Evolutionary conservation across 495 filamentous ascomycete species (phyloP).

Genomic region (Neurospora hispaniola): DNA sequence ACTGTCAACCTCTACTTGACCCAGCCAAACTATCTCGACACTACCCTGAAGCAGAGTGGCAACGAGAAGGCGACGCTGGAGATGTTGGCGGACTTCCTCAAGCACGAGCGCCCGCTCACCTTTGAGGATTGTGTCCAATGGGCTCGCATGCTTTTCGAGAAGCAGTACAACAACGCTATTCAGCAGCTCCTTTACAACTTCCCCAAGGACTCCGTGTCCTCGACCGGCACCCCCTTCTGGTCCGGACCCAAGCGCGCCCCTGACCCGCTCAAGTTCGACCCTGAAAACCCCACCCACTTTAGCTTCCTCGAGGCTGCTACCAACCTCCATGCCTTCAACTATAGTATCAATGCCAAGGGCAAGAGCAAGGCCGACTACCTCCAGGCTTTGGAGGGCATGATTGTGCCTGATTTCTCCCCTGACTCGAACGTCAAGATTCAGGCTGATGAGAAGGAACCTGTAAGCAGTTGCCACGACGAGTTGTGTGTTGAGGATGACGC

Average conservation of each 20-base stretch:
- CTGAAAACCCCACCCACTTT: constrained; percentile 72
- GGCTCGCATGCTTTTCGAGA: constrained; percentile 90
- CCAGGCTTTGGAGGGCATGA: constrained; percentile 81
- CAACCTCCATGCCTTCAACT: constrained; percentile 96
- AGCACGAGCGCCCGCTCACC: constrained; percentile 79
- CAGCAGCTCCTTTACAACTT: constrained; percentile 97
- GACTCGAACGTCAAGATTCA: constrained; percentile 93
- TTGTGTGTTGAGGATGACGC: background rate
- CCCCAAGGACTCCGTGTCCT: constrained; percentile 84
- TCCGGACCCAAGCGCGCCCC: constrained; percentile 97
- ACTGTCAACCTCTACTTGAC: constrained; percentile 90
- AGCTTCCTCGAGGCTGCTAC: constrained; percentile 79
- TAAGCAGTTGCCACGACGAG: constrained; percentile 21
- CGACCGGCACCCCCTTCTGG: constrained; percentile 89
- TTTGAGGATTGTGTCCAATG: constrained; percentile 95
- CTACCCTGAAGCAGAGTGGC: constrained; percentile 84
- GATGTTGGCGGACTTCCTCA: constrained; percentile 81
- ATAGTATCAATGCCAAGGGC: constrained; percentile 76
- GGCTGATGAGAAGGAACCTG: constrained; percentile 84
- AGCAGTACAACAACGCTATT: constrained; percentile 94
- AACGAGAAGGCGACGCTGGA: constrained; percentile 95
- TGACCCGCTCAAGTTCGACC: constrained; percentile 79
- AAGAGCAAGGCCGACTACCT: constrained; percentile 57
- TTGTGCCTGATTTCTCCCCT: constrained; percentile 90
- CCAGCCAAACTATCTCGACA: constrained; percentile 82